phyloP scores from a whole-genome alignment of 352 stramenopile genomes.

The Phytophthora fragariaefolia region DNA sequence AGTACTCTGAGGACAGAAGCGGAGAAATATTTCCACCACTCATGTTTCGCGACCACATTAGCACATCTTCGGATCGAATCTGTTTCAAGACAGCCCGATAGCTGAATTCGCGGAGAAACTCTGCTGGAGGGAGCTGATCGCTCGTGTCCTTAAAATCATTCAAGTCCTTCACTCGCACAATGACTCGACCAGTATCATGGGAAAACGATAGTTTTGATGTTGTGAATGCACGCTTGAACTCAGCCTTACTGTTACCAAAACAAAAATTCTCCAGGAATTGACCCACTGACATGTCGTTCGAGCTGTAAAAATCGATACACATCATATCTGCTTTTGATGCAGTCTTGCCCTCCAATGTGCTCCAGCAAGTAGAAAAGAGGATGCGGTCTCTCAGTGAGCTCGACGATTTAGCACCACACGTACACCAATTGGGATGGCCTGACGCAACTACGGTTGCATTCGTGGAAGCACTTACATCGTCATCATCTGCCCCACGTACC shows the following conservation, averaged over 20 bases:
- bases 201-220: slow-evolving; percentile 87
- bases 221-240: slow-evolving; percentile 83
- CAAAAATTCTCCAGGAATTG: slow-evolving; percentile 87
- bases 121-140: slow-evolving; percentile 54
- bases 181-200: slow-evolving; percentile 79
- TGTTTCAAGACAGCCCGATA: slow-evolving; percentile 64
- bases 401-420: slow-evolving; percentile 68
- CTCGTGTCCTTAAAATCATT: slow-evolving; percentile 72
- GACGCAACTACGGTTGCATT: slow-evolving; percentile 41
- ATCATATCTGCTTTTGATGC: slow-evolving; percentile 89
- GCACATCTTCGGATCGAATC: slow-evolving; percentile 64
- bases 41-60: slow-evolving; percentile 72
- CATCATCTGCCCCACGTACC: slow-evolving; percentile 32
- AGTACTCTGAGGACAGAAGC: slow-evolving; percentile 62
- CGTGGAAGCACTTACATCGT: slow-evolving; percentile 16
- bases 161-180: slow-evolving; percentile 74
- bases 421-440: slow-evolving; percentile 51
- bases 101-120: slow-evolving; percentile 68
- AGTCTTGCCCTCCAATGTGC: slow-evolving; percentile 71
- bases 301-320: slow-evolving; percentile 89
- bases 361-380: slow-evolving; percentile 89
- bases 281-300: slow-evolving; percentile 83
- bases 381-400: slow-evolving; percentile 69
- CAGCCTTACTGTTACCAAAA: slow-evolving; percentile 66
- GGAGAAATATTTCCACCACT: slow-evolving; percentile 20